Evolutionary conservation across 176 grass and related monocot species (phyloP).

Genomic region (Dactylis glomerata): DNA sequence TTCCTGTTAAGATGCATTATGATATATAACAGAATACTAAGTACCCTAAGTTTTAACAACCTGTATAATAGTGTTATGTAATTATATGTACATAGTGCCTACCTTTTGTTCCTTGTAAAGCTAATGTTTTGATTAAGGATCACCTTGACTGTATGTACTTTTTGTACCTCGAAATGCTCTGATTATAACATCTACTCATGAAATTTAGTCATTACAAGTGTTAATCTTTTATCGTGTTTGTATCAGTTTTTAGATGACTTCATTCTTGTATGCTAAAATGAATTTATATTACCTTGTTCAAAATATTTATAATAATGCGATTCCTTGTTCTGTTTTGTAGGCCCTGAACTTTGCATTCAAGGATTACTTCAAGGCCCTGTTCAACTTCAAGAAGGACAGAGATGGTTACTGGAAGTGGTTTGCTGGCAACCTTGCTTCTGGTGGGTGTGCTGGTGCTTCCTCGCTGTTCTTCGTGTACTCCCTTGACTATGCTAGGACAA

Average conservation of each 20-base stretch:
- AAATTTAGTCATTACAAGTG: not conserved
- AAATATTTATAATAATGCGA: too few species aligned
- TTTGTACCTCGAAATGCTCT: not conserved
- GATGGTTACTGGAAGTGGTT: slow-evolving; percentile 99
- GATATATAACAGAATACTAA: not conserved
- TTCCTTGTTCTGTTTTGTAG: slow-evolving; percentile 21
- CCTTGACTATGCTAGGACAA: slow-evolving; percentile 86
- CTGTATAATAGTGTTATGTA: not conserved
- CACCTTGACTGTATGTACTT: too few species aligned
- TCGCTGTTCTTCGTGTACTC: slow-evolving; percentile 90
- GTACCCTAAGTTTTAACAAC: not conserved
- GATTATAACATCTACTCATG: not conserved
- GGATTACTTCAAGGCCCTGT: slow-evolving; percentile 97
- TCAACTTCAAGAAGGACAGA: slow-evolving; percentile 92
- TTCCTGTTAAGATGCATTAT: not conserved
- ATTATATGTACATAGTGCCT: not conserved
- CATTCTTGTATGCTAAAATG: not conserved
- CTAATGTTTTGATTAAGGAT: not conserved
- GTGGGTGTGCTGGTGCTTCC: slow-evolving; percentile 91
- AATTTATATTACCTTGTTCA: not conserved
- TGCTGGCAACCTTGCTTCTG: slow-evolving; percentile 88
- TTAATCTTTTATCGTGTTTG: not conserved
- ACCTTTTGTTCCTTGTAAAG: not conserved
- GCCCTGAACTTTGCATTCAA: slow-evolving; percentile 98
- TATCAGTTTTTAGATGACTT: not conserved